Base-by-base conservation (phyloP, 108 stramenopile genomes). In the Aurantiochytrium sp. region DNA sequence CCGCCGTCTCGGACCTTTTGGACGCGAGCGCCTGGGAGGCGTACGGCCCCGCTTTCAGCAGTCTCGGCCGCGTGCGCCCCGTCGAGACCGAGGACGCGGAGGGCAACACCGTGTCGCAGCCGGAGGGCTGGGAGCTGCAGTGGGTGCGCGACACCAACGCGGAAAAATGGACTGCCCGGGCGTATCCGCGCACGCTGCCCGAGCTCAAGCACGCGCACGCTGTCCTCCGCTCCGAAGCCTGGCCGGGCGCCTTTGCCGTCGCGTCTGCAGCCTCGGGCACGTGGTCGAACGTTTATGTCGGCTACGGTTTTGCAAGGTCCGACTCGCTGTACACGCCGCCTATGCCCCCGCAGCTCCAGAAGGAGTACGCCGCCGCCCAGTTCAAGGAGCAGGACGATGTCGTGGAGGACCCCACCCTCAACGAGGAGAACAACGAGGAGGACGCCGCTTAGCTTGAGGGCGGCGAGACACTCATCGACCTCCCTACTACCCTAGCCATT, bases 241-340 rank as follows among this genome's bases (percentile, higher is more conserved):
- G 92, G 92, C 93, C 93, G 17, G 93, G 93, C 22, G 93, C 92
- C 19, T 45, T 92, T 36, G 91, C 93, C 4, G 89, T 93, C 17
- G 92, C 91, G 21, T 55, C 37, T 19, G 92, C 73, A 27, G 73
- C 73, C 42, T 81, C 89, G 55, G 86, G 85, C 41, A 73, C 85
- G 4, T 92, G 90, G 55, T 87, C 90, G 30, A 92, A 92, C 85
- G 48, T 92, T 24, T 93, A 93, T 87, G 91, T 90, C 10, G 93
- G 93, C 41, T 89, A 92, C 52, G 93, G 90, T 6, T 30, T 55
- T 32, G 39, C 54, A 15, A 41, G 4, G 53, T 4, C 55, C 10
- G 85, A 85, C 27, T 4, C 85, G 54, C 52, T 22, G 1, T 88
- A 42, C 88, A 24, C 45, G 42, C 88, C 88, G 4, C 24, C 73